These are phyloP conservation scores for Globisporangium paroecandrum DNA, from an alignment of 352 stramenopile genomes.

Conservation along the genomic window DNA sequence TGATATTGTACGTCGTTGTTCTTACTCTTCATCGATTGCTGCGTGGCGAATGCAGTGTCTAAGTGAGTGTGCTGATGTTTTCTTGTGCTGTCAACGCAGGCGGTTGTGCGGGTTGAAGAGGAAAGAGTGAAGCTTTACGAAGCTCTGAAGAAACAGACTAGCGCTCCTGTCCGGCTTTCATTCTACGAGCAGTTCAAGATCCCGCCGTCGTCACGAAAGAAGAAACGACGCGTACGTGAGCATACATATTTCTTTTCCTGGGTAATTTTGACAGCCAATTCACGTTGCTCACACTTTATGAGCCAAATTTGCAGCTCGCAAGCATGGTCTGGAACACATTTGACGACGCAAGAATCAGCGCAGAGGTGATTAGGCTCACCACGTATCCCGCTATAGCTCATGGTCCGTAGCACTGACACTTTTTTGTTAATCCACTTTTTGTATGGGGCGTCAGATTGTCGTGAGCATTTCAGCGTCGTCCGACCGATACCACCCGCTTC, in stretches of 20 bases:
- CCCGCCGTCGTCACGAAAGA: conserved; percentile 45
- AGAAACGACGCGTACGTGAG: conserved; percentile 56
- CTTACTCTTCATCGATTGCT: background rate
- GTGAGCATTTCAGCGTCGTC: conserved; percentile 52
- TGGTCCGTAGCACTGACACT: background rate
- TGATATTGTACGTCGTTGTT: conserved; percentile 29
- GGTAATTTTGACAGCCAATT: conserved; percentile 18
- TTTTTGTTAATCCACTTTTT: background rate
- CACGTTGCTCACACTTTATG: conserved; percentile 30
- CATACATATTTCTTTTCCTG: conserved; percentile 11
- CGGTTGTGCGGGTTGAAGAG: conserved; percentile 43
- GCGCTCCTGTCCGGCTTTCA: conserved; percentile 26
- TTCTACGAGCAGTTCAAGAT: conserved; percentile 76
- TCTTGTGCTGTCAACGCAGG: conserved; percentile 25
- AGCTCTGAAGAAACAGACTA: conserved; percentile 52
- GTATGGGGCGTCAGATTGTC: conserved; percentile 29
- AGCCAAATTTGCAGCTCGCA: conserved; percentile 29
- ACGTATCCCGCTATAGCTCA: background rate
- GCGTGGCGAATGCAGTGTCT: background rate
- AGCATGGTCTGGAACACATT: conserved; percentile 66
- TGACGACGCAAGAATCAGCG: conserved; percentile 47
- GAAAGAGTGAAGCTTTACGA: conserved; percentile 56
- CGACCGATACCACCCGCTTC: conserved; percentile 45
- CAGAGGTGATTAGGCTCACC: conserved; percentile 36
- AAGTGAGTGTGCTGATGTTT: background rate